These are phyloP conservation scores for Jaminaea rosea DNA, from an alignment of 1,284 basidiomycete species.

Conservation along the genomic window DNA sequence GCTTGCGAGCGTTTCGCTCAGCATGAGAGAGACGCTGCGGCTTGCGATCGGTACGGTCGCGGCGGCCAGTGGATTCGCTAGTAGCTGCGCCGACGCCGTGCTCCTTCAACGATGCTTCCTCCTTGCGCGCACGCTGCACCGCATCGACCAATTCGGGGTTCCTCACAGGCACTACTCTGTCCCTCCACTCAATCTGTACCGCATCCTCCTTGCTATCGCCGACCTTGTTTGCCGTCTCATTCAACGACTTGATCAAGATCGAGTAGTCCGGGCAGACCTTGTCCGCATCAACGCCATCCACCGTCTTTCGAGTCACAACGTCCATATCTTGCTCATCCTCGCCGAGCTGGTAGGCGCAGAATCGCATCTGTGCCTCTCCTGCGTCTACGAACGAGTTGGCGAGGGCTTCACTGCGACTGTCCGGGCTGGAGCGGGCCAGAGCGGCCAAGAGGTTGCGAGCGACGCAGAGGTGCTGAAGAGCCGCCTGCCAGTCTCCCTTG, in stretches of 20 bases:
- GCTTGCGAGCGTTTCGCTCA: slow-evolving; percentile 39
- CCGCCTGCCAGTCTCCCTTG: slow-evolving; percentile 60
- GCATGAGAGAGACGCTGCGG: slow-evolving; percentile 35
- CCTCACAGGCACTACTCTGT: slow-evolving; percentile 70
- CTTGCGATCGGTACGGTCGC: too few species aligned
- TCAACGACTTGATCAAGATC: slow-evolving; percentile 55
- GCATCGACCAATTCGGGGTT: slow-evolving; percentile 86
- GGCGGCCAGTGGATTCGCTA: too few species aligned
- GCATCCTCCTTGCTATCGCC: slow-evolving; percentile 51
- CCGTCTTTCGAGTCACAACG: slow-evolving; percentile 64
- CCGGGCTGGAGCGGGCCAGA: slow-evolving; percentile 60
- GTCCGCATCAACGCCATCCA: slow-evolving; percentile 53
- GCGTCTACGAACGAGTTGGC: slow-evolving; percentile 75
- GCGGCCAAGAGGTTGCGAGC: slow-evolving; percentile 67
- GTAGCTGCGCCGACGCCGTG: not conserved
- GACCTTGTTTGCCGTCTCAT: slow-evolving; percentile 45
- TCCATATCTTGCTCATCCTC: slow-evolving; percentile 64
- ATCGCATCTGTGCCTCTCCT: slow-evolving; percentile 80
- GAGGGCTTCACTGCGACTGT: slow-evolving; percentile 81
- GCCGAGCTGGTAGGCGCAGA: slow-evolving; percentile 76
- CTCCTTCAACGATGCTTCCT: not conserved
- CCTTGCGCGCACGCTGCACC: slow-evolving; percentile 67
- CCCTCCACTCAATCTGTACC: slow-evolving; percentile 66
- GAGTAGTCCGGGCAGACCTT: slow-evolving; percentile 62
- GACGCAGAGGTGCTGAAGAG: slow-evolving; percentile 66